Evolutionary conservation across 2,329 filamentous ascomycete genomes (phyloP).

Genomic region (Teratosphaeria destructans): DNA sequence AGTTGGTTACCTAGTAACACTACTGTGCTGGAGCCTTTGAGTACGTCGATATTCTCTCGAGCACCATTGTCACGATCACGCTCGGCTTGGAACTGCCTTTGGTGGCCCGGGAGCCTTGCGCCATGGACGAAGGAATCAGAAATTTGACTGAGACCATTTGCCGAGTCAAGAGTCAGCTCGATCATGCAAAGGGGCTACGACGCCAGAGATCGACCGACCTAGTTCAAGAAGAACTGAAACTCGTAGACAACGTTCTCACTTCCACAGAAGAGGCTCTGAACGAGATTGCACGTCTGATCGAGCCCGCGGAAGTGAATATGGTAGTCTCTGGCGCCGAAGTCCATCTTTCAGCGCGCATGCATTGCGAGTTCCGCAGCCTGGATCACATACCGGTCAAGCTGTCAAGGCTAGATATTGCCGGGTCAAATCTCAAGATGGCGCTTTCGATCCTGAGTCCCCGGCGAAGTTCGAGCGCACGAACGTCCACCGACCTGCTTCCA

Average conservation of each 20-base stretch:
- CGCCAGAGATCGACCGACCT: conserved; percentile 7
- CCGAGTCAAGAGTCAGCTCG: conserved; percentile 6
- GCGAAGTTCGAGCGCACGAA: too few species aligned
- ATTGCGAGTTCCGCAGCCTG: conserved; percentile 8
- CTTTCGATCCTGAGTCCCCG: background rate
- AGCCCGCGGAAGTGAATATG: conserved; percentile 8
- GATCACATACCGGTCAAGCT: conserved; percentile 7
- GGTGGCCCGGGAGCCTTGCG: conserved; percentile 8
- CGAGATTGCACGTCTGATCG: conserved; percentile 7
- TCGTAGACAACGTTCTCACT: conserved; percentile 5
- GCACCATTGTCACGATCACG: too few species aligned
- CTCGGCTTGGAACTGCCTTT: background rate
- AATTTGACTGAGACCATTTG: conserved; percentile 8
- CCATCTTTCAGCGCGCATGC: conserved; percentile 3
- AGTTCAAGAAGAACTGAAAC: conserved; percentile 3
- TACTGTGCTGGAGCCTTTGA: too few species aligned
- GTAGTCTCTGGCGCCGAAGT: conserved; percentile 5
- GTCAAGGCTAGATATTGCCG: conserved; percentile 6
- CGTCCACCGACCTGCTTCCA: background rate
- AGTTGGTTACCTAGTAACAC: too few species aligned
- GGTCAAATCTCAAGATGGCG: background rate
- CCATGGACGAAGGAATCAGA: conserved; percentile 7
- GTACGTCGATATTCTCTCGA: too few species aligned
- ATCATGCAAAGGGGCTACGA: conserved; percentile 4
- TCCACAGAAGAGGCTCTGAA: conserved; percentile 6